These are phyloP conservation scores for Phytophthora citrophthora DNA, from an alignment of 352 stramenopile species.

Conservation along the genomic window DNA sequence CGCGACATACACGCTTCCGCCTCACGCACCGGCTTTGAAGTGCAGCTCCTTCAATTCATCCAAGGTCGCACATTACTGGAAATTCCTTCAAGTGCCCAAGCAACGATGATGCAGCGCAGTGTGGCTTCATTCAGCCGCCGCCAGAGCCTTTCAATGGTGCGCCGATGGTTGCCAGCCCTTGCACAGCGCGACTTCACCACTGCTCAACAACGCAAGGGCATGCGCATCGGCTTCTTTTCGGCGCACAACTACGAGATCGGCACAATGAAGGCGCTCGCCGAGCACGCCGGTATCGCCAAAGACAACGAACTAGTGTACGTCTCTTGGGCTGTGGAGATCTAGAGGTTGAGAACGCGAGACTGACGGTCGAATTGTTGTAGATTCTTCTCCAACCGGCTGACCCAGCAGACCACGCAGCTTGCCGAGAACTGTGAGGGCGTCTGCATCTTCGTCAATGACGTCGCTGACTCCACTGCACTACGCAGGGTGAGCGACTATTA, in stretches of 20 bases:
- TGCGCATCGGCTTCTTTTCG: conserved; percentile 81
- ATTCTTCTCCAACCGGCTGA: conserved; percentile 69
- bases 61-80: conserved; percentile 13
- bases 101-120: conserved; percentile 20
- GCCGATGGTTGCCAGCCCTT: conserved; percentile 18
- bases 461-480: conserved; percentile 57
- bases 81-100: conserved; percentile 6
- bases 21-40: not conserved
- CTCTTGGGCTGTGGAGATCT: too few species aligned
- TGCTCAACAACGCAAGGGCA: conserved; percentile 28
- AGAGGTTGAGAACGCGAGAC: too few species aligned
- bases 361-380: conserved; percentile 13
- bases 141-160: conserved; percentile 8
- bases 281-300: conserved; percentile 42
- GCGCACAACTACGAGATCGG: conserved; percentile 70
- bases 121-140: conserved; percentile 13
- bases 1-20: too few species aligned
- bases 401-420: conserved; percentile 53
- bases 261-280: conserved; percentile 47
- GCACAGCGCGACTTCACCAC: conserved; percentile 19
- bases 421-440: conserved; percentile 61
- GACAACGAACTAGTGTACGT: conserved; percentile 59
- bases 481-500: conserved; percentile 37
- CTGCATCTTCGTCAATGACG: conserved; percentile 88
- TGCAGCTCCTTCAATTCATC: not conserved